Percentiles rank a stretch among this genome's conserved stretches.
These are phyloP conservation scores for Fonsecaea monophora DNA, from an alignment of 2,329 filamentous ascomycete species.

Conservation along the genomic window DNA sequence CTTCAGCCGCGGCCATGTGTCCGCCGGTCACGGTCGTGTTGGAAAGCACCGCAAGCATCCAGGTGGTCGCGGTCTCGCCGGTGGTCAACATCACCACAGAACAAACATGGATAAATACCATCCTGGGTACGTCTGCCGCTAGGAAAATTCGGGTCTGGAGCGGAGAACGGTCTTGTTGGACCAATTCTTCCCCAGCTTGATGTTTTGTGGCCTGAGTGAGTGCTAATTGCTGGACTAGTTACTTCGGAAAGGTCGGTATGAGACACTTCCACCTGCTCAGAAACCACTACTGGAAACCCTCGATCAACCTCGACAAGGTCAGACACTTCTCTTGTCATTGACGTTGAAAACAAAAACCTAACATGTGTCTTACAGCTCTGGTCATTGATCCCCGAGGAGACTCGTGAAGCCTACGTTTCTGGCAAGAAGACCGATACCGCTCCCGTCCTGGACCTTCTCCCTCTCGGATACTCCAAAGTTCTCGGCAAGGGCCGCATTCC, in stretches of 20 bases:
- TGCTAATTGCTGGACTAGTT: constrained; percentile 32
- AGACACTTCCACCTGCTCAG: constrained; percentile 95
- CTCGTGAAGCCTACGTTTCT: constrained; percentile 88
- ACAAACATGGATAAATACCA: constrained; percentile 95
- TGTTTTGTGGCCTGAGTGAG: neutral
- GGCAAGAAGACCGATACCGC: constrained; percentile 86
- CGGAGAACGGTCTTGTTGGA: neutral
- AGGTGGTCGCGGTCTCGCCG: constrained; percentile 83
- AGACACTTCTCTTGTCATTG: constrained; percentile 42
- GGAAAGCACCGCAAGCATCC: constrained; percentile 97
- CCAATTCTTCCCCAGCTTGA: neutral
- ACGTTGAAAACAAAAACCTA: constrained; percentile 15
- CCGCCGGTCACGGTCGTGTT: constrained; percentile 96
- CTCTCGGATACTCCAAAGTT: constrained; percentile 97
- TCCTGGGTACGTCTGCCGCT: constrained; percentile 91
- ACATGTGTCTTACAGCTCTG: constrained; percentile 71
- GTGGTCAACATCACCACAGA: constrained; percentile 98
- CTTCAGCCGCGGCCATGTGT: constrained; percentile 91
- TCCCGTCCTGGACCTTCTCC: constrained; percentile 95
- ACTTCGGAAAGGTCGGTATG: constrained; percentile 87
- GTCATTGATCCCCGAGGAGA: constrained; percentile 90
- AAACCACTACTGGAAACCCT: constrained; percentile 98
- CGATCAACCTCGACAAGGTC: constrained; percentile 99
- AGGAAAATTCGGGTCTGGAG: neutral
- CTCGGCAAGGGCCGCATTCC: constrained; percentile 98